Evolutionary conservation across 352 stramenopile species (phyloP), one percentile per base, ranked within the genome.

Genomic region (Phytophthora palmivora): DNA sequence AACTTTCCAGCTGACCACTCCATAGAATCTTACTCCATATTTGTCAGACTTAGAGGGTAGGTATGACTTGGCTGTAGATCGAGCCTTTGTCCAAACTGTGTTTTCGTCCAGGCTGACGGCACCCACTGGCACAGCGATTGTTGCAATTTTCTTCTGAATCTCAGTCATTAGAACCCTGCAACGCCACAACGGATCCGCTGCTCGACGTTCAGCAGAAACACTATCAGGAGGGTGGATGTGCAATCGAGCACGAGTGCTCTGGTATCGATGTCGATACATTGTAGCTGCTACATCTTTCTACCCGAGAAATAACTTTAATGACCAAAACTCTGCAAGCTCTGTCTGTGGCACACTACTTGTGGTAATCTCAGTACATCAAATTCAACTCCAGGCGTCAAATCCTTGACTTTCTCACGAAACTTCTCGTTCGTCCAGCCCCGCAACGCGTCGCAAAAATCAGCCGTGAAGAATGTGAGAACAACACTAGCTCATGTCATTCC

Each of bases 31-130:
- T 5, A 54, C 18, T 10, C 16, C 46, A 14, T 43, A 54, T 21
- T 54, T 54, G 18, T 54, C 46, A 2, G 46, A 32, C 32, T 54
- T 54, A 10, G 30, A 21, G 3, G 32, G 46, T 10, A 54, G 15
- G 9, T 19, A 42, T 43, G 46, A 21, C 28, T 43, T 54, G 8
- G 46, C 46, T 15, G 8, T 2, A 24, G 44, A 41, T 14, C 28
- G 24, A 2, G 44, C 44, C 15, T 39, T 41, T 15, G 43, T 49
- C 1, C 43, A 24, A 6, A 46, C 48, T 5, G 34, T 56, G n/a
- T 46, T 56, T 18, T 56, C 48, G 24, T 56, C 48, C 18, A 56
- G 37, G 15, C 48, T 56, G 5, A 44, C 36, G n/a, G 22, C 48
- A 34, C 33, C 21, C 22, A 37, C 14, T 8, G 48, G 34, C 9